A percentile compares a stretch with the other conserved stretches of the same genome.
phyloP scores from a whole-genome alignment of 148 eudicot species.

The Rhododendron vialii region DNA sequence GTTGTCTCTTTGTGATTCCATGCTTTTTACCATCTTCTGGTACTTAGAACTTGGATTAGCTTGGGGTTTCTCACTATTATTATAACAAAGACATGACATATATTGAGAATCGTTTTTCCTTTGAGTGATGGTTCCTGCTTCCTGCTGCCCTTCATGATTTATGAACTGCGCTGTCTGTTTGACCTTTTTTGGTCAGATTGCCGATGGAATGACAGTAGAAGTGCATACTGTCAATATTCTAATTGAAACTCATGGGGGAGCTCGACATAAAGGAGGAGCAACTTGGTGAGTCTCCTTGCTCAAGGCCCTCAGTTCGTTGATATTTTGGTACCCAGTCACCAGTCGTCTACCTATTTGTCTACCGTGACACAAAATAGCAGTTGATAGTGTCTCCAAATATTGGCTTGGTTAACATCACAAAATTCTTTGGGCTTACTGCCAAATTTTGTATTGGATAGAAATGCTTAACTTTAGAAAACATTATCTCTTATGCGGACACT shows the following conservation, averaged over 20 bases:
- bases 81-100: neutral
- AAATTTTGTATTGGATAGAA: neutral
- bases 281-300: conserved; percentile 50
- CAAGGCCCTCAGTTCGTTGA: neutral
- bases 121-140: neutral
- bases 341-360: neutral
- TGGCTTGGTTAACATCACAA: neutral
- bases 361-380: neutral
- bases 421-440: neutral
- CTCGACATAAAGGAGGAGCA: conserved; percentile 66
- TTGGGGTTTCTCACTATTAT: neutral
- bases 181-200: conserved; percentile 62
- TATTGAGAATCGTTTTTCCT: neutral
- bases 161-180: conserved; percentile 8
- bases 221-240: conserved; percentile 82
- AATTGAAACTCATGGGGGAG: conserved; percentile 93
- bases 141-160: neutral
- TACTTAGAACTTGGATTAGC: neutral
- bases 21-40: neutral
- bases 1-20: neutral
- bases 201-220: conserved; percentile 96
- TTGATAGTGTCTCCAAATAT: neutral
- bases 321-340: neutral
- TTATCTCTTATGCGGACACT: neutral
- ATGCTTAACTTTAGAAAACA: neutral